phyloP scores from a whole-genome alignment of 2,329 filamentous ascomycete species.

The Curvularia verruculosa region DNA sequence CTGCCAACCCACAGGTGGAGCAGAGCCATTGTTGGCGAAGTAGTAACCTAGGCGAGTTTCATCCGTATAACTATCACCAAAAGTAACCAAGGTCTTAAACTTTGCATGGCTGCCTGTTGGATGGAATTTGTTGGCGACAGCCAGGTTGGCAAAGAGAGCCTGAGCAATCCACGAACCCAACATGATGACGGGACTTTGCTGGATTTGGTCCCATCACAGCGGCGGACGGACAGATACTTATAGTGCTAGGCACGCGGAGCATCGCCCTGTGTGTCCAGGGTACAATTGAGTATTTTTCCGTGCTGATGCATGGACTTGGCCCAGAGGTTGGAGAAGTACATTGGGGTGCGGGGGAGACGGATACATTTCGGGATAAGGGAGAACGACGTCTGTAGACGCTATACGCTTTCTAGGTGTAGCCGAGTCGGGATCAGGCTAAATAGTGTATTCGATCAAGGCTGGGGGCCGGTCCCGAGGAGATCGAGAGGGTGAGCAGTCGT shows the following conservation, averaged over 20 bases:
- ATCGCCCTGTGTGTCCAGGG: conserved; percentile 5
- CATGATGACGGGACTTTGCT: conserved; percentile 24
- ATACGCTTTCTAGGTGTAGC: conserved; percentile 23
- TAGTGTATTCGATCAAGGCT: conserved; percentile 5
- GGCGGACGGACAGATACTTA: conserved; percentile 20
- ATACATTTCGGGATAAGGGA: conserved; percentile 20
- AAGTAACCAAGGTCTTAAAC: conserved; percentile 70
- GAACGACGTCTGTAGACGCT: conserved; percentile 23
- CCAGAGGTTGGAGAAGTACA: conserved; percentile 19
- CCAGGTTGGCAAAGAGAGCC: conserved; percentile 29
- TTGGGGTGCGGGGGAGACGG: conserved; percentile 22
- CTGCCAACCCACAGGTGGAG: conserved; percentile 67
- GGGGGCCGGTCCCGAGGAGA: background rate
- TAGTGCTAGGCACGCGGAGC: conserved; percentile 13
- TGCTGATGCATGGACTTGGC: conserved; percentile 16
- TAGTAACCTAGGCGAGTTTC: conserved; percentile 72
- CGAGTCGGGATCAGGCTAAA: conserved; percentile 38
- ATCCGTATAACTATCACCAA: conserved; percentile 80
- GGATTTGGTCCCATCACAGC: background rate
- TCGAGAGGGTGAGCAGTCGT: background rate
- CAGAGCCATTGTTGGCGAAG: conserved; percentile 57
- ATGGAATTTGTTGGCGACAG: conserved; percentile 24
- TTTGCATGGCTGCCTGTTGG: conserved; percentile 50
- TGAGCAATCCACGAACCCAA: conserved; percentile 27
- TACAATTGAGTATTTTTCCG: conserved; percentile 19